Evolutionary conservation across 805 yeast species (phyloP).

Genomic region (Pachysolen tannophilus): DNA sequence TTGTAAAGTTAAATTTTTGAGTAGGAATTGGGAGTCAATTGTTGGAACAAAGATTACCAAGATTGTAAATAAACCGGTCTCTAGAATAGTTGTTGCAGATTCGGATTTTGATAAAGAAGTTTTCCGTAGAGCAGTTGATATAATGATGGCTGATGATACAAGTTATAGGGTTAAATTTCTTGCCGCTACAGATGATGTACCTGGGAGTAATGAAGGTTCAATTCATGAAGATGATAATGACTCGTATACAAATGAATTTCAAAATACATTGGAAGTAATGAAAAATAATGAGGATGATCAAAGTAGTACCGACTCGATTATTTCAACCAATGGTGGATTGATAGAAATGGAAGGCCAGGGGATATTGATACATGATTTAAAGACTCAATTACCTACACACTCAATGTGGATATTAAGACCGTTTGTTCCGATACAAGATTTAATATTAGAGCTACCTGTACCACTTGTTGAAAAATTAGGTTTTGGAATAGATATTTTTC

Average conservation of each 20-base stretch:
- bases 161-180: conserved; percentile 73
- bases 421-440: conserved; percentile 49
- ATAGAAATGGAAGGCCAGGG: conserved; percentile 93
- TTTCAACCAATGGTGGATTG: conserved; percentile 51
- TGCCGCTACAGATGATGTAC: too few relatives aligned
- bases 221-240: conserved; percentile 7
- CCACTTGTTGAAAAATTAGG: conserved; percentile 72
- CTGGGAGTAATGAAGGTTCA: conserved; percentile 19
- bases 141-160: conserved; percentile 66
- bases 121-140: conserved; percentile 59
- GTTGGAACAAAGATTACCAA: conserved; percentile 60
- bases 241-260: conserved; percentile 12
- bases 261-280: not conserved
- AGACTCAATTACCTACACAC: conserved; percentile 55
- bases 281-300: conserved; percentile 13
- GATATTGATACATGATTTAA: conserved; percentile 60
- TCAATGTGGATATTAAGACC: conserved; percentile 93
- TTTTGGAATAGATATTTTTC: conserved; percentile 81
- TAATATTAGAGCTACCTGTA: conserved; percentile 62
- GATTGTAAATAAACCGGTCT: conserved; percentile 48
- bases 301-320: conserved; percentile 21
- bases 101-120: conserved; percentile 54
- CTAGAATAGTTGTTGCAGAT: conserved; percentile 57
- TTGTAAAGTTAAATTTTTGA: conserved; percentile 67
- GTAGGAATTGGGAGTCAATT: conserved; percentile 70